These are phyloP conservation scores for Mallotus repandus DNA, from an alignment of 441 rosid genomes.

Conservation along the genomic window DNA sequence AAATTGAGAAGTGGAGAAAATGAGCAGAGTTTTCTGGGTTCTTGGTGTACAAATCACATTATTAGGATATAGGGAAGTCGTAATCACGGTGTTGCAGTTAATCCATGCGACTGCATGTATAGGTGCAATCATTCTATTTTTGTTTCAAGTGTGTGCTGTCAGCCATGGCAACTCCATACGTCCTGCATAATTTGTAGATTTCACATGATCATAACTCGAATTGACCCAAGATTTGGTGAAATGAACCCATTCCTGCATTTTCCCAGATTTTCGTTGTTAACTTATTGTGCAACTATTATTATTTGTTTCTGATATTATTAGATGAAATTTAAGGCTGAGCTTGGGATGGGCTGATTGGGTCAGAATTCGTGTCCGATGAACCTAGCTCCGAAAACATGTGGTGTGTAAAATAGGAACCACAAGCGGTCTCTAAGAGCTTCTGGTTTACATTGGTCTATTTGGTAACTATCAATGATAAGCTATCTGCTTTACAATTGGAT, in stretches of 20 bases:
- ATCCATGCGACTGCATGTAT: background rate
- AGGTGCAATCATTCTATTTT: background rate
- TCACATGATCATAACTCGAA: background rate
- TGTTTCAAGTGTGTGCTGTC: background rate
- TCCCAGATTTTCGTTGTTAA: background rate
- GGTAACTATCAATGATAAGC: no score
- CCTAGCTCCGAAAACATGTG: no score
- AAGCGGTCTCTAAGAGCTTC: no score
- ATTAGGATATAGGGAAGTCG: background rate
- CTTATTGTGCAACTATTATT: no score
- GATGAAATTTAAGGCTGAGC: no score
- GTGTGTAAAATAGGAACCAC: no score
- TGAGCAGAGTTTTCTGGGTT: slow-evolving; percentile 22
- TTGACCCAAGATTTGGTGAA: background rate
- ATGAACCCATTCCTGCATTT: background rate
- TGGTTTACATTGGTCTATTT: no score
- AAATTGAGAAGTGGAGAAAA: slow-evolving; percentile 84
- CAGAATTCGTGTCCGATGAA: no score
- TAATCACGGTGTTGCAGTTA: background rate
- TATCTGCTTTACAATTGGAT: no score
- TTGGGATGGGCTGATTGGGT: no score
- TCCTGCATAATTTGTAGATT: background rate
- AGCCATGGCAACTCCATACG: no score
- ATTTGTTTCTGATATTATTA: no score
- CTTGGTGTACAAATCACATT: slow-evolving; percentile 10